A percentile compares a stretch with the other conserved stretches of the same genome.
Evolutionary conservation across 2,329 filamentous ascomycete species (phyloP).

Genomic region (Periglandula ipomoeae): DNA sequence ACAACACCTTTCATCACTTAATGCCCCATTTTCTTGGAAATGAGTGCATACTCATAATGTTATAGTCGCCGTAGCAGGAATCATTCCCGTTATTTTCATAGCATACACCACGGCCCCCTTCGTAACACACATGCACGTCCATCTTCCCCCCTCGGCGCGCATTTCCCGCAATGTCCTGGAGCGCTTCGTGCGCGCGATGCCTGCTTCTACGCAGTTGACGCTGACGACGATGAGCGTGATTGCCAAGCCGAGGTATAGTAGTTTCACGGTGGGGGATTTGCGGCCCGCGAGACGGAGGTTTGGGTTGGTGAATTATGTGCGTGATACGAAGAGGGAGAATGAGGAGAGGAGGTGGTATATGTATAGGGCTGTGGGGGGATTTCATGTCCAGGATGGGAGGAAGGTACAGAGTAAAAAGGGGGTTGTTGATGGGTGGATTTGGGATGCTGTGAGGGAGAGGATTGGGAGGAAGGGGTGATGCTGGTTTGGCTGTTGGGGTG

Average conservation of each 20-base stretch:
- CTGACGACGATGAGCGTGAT: conserved; percentile 48
- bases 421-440: conserved; percentile 31
- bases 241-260: conserved; percentile 43
- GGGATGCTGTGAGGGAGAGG: conserved; percentile 28
- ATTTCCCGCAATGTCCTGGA: conserved; percentile 46
- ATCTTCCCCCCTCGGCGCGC: conserved; percentile 57
- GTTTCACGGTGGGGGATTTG: conserved; percentile 30
- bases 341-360: conserved; percentile 29
- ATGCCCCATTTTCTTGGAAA: no score
- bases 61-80: conserved; percentile 48
- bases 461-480: conserved; percentile 16
- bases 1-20: no score
- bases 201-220: conserved; percentile 36
- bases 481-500: no score
- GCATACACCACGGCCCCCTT: conserved; percentile 59
- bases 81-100: conserved; percentile 57
- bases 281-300: conserved; percentile 18
- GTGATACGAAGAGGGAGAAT: conserved; percentile 26
- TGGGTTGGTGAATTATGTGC: conserved; percentile 32
- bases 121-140: conserved; percentile 62
- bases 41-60: not conserved
- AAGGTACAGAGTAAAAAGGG: conserved; percentile 10
- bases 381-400: conserved; percentile 26
- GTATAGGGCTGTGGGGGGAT: conserved; percentile 28
- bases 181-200: conserved; percentile 39